These are phyloP conservation scores for Brasilioporus rufonigricans DNA, from an alignment of 768 basidiomycete genomes.

Conservation along the genomic window DNA sequence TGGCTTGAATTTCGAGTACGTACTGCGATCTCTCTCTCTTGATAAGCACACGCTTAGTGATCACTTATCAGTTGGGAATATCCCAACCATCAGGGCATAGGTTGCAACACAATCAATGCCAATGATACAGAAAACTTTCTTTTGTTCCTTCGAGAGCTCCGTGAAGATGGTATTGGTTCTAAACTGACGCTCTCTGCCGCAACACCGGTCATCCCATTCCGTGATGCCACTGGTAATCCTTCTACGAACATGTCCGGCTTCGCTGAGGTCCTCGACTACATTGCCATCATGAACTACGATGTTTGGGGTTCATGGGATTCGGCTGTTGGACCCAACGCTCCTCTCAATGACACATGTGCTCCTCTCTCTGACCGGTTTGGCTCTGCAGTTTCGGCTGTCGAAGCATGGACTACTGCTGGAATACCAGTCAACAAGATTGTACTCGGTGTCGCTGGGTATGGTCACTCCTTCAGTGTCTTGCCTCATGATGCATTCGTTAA, in stretches of 20 bases:
- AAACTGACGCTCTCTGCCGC: slow-evolving; percentile 70
- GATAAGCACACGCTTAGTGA: neutral
- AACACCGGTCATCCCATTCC: slow-evolving; percentile 64
- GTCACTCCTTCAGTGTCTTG: slow-evolving; percentile 63
- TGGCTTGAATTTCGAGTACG: slow-evolving; percentile 45
- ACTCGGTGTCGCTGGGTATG: slow-evolving; percentile 80
- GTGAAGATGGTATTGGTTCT: slow-evolving; percentile 46
- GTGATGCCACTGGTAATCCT: slow-evolving; percentile 55
- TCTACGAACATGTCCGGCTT: slow-evolving; percentile 70
- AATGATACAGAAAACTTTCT: slow-evolving; percentile 78
- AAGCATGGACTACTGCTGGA: slow-evolving; percentile 72
- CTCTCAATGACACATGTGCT: slow-evolving; percentile 75
- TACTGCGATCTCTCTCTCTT: neutral
- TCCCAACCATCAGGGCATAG: slow-evolving; percentile 62
- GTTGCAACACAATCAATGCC: slow-evolving; percentile 58
- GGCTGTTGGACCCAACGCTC: slow-evolving; percentile 75
- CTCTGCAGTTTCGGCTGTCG: slow-evolving; percentile 71
- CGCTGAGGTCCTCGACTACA: slow-evolving; percentile 64
- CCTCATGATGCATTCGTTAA: slow-evolving; percentile 35
- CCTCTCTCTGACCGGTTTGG: slow-evolving; percentile 56
- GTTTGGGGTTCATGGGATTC: slow-evolving; percentile 51
- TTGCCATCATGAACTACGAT: slow-evolving; percentile 68
- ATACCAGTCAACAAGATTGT: slow-evolving; percentile 70
- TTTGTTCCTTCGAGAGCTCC: slow-evolving; percentile 67
- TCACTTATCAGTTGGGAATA: slow-evolving; percentile 77